phyloP scores from a whole-genome alignment of 2,329 filamentous ascomycete genomes.

The Colletotrichum sp. region DNA sequence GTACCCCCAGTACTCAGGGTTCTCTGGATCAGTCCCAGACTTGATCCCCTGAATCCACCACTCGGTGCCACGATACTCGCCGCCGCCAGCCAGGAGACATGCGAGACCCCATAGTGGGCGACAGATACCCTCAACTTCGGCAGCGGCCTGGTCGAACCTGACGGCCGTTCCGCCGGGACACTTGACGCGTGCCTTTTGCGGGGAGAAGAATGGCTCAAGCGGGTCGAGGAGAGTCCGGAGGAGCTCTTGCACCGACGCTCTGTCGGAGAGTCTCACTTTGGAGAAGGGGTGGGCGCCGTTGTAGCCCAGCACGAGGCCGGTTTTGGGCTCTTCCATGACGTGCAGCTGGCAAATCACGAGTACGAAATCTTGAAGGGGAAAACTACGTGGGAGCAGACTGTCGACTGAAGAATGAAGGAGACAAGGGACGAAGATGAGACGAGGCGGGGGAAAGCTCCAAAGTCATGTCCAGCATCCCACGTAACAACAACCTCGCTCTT shows the following conservation, averaged over 20 bases:
- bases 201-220: constrained; percentile 74
- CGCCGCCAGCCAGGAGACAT: constrained; percentile 71
- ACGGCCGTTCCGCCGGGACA: constrained; percentile 74
- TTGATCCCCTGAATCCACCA: constrained; percentile 75
- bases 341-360: not conserved
- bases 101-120: constrained; percentile 79
- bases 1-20: constrained; percentile 77
- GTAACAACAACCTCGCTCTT: constrained; percentile 2
- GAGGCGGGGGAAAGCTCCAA: not conserved
- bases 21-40: constrained; percentile 72
- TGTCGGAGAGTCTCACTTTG: constrained; percentile 53
- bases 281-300: constrained; percentile 60
- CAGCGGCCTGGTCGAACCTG: constrained; percentile 77
- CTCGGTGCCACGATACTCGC: constrained; percentile 65
- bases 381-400: not conserved
- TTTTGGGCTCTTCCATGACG: constrained; percentile 17
- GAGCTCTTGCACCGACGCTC: constrained; percentile 64
- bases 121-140: constrained; percentile 78
- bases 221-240: constrained; percentile 71
- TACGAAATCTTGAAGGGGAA: not conserved
- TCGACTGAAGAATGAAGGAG: not conserved
- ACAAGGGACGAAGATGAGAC: not conserved
- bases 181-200: constrained; percentile 67
- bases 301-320: constrained; percentile 52
- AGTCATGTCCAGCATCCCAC: not conserved